These are phyloP conservation scores for Hura crepitans DNA, from an alignment of 441 rosid species.

Conservation along the genomic window DNA sequence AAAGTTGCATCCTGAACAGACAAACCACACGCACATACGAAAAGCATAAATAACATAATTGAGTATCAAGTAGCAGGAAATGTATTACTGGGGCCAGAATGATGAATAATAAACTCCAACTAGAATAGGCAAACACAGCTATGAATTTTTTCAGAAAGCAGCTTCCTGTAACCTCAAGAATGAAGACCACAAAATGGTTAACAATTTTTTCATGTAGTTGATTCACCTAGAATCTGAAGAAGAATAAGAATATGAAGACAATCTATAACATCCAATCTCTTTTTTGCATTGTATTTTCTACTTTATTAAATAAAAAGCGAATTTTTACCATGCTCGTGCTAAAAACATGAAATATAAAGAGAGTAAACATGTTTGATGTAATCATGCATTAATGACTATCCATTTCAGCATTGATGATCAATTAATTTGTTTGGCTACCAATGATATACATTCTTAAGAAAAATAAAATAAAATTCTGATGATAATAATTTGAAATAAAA, in stretches of 20 bases:
- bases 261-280: too few species aligned
- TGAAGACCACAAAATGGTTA: neutral
- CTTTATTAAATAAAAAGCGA: neutral
- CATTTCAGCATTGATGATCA: too few species aligned
- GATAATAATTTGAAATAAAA: too few species aligned
- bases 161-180: neutral
- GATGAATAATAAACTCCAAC: neutral
- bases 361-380: too few species aligned
- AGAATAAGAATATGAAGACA: neutral
- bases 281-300: neutral
- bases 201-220: neutral
- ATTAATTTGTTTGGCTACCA: too few species aligned
- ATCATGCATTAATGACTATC: too few species aligned
- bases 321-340: neutral
- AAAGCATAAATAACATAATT: neutral
- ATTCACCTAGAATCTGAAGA: neutral
- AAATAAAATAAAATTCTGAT: too few species aligned
- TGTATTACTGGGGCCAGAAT: neutral
- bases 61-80: too few species aligned
- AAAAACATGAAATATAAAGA: too few species aligned
- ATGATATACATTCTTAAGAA: too few species aligned
- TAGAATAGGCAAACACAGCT: neutral
- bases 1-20: too few species aligned
- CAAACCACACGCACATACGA: too few species aligned
- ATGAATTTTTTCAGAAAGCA: neutral